These are phyloP conservation scores for Amphirosellinia nigrospora DNA, from an alignment of 495 filamentous ascomycete species.

Conservation along the genomic window DNA sequence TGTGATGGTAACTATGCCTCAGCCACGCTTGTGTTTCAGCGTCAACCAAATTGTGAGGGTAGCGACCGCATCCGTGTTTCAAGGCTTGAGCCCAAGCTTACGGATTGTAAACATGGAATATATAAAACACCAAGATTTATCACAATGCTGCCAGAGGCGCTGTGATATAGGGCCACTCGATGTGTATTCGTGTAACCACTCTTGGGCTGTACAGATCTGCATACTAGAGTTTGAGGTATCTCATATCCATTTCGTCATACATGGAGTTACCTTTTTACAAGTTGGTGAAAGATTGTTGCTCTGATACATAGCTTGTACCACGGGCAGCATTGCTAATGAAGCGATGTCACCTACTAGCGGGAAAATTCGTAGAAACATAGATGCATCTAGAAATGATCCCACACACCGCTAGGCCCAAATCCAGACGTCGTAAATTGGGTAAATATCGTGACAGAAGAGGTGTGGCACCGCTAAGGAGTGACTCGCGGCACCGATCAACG, in stretches of 20 bases:
- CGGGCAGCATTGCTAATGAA: background rate
- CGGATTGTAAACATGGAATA: slow-evolving; percentile 26
- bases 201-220: slow-evolving; percentile 11
- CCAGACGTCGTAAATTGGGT: too few relatives aligned
- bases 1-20: slow-evolving; percentile 23
- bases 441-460: too few relatives aligned
- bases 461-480: too few relatives aligned
- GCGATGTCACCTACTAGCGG: background rate
- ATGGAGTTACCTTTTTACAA: background rate
- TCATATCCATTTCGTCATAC: background rate
- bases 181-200: slow-evolving; percentile 28
- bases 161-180: slow-evolving; percentile 31
- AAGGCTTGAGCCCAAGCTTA: slow-evolving; percentile 23
- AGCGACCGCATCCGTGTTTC: slow-evolving; percentile 31
- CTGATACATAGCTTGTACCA: background rate
- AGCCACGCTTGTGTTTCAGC: slow-evolving; percentile 29
- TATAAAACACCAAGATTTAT: slow-evolving; percentile 21
- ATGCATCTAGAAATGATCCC: too few relatives aligned
- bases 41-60: slow-evolving; percentile 31
- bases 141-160: slow-evolving; percentile 18
- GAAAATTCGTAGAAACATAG: too few relatives aligned
- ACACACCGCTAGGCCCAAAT: too few relatives aligned
- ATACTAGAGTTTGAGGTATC: background rate
- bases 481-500: too few relatives aligned
- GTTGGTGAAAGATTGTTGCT: background rate